Evolutionary conservation across 805 yeast species (phyloP), one percentile per base, ranked within the genome.

Genomic region (Suhomyces sp.): DNA sequence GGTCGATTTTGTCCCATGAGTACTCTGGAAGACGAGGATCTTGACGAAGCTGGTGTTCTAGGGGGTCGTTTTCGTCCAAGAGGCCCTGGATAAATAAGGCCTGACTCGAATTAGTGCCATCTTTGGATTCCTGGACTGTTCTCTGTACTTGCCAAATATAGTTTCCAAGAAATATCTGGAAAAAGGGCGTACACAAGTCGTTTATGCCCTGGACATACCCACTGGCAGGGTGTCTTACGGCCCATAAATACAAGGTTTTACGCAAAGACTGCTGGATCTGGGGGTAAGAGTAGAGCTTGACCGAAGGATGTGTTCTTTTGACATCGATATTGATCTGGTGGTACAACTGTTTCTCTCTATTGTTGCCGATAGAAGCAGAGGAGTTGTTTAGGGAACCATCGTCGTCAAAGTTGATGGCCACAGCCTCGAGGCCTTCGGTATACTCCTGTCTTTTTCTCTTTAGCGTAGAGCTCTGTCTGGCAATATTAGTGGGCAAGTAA

Each of bases 161-260:
- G 52, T 84, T 83, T 2, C 84, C 76, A 46, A 94, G 67, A 61
- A 93, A 93, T 0, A 91, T 85, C 68, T 93, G 96, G 68, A 80
- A 91, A 65, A 94, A 89, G 3, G 99, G 98, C 1, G 97, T 93
- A 13, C 85, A 89, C 47, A 93, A 76, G 70, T 93, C 99, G 67
- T 93, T 93, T 48, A 93, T 93, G 24, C 99, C 99, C 72, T 93
- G 99, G 19, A 93, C 99, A 67, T 93, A 93, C 13, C 99, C 99
- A 63, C 94, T 85, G 6, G 98, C 97, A 1, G 99, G 98, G 65
- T 94, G 98, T 58, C 98, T 79, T 22, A 93, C 84, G 0, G 98
- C 96, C 99, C 99, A 93, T 31, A 93, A 73, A 63, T 91, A 93
- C 49, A 93, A 72, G 8, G 94, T 84, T 58, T 87, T 83, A 60